A percentile compares a stretch with the other conserved stretches of the same genome.
Evolutionary conservation across 495 filamentous ascomycete genomes (phyloP).

Genomic region (Penicillium malachiteum): DNA sequence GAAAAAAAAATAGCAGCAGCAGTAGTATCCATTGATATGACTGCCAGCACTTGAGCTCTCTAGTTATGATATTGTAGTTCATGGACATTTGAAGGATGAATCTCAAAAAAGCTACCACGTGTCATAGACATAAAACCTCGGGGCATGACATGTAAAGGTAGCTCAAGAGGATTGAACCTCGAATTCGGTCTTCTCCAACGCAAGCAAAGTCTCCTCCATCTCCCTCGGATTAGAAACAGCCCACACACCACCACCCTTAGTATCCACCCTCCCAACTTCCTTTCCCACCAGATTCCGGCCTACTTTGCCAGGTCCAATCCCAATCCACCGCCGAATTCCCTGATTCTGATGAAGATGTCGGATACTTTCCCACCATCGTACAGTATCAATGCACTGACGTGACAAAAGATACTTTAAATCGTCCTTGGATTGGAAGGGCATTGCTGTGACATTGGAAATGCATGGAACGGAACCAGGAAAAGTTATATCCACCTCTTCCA

Average conservation of each 20-base stretch:
- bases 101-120: too few relatives aligned
- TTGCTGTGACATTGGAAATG: slow-evolving; percentile 79
- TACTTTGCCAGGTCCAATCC: slow-evolving; percentile 92
- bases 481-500: slow-evolving; percentile 59
- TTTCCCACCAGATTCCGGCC: slow-evolving; percentile 92
- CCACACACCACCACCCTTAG: slow-evolving; percentile 90
- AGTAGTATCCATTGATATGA: too few relatives aligned
- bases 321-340: slow-evolving; percentile 84
- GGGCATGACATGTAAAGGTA: too few relatives aligned
- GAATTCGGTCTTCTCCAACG: slow-evolving; percentile 70
- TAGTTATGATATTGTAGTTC: too few relatives aligned
- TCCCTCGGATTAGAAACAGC: slow-evolving; percentile 83
- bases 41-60: too few relatives aligned
- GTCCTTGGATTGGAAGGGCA: slow-evolving; percentile 69
- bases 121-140: too few relatives aligned
- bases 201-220: slow-evolving; percentile 70
- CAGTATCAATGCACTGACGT: slow-evolving; percentile 79
- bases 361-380: slow-evolving; percentile 91
- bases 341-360: slow-evolving; percentile 83
- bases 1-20: too few relatives aligned
- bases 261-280: slow-evolving; percentile 80
- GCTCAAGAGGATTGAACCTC: slow-evolving; percentile 22
- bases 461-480: slow-evolving; percentile 76
- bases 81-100: too few relatives aligned
- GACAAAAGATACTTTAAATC: slow-evolving; percentile 76